Percentiles rank a stretch among this genome's conserved stretches.
phyloP scores from a whole-genome alignment of 805 yeast species.

The Brettanomyces nanus region DNA sequence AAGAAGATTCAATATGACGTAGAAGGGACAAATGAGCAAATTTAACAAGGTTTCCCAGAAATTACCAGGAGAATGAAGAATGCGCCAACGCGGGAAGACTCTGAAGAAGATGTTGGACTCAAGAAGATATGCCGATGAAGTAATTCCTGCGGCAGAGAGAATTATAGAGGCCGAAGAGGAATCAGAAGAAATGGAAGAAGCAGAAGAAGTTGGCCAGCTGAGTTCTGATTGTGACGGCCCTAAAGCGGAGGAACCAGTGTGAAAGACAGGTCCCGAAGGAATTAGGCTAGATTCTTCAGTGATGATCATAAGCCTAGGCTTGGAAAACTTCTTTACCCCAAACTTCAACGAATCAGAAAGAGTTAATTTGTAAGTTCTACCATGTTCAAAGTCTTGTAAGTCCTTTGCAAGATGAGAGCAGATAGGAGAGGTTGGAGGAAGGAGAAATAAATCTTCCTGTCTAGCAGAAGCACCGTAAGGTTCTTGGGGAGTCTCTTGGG shows the following conservation, averaged over 20 bases:
- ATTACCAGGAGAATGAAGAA: conserved; percentile 1
- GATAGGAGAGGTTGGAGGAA: too few species aligned
- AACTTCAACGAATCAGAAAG: conserved; percentile 25
- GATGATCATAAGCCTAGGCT: too few species aligned
- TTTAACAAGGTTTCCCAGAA: conserved; percentile 19
- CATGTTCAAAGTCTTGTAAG: conserved; percentile 22
- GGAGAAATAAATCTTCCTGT: neutral
- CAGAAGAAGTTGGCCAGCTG: too few species aligned
- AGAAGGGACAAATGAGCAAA: conserved; percentile 19
- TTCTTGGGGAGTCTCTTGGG: neutral
- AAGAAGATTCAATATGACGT: conserved; percentile 15
- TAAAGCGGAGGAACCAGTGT: too few species aligned
- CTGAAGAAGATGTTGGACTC: neutral
- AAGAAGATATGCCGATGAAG: neutral
- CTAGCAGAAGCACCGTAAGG: neutral
- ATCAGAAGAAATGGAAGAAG: neutral
- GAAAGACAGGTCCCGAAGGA: too few species aligned
- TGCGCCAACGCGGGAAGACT: conserved; percentile 1
- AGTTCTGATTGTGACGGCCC: too few species aligned
- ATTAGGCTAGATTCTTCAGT: too few species aligned
- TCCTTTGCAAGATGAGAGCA: conserved; percentile 17
- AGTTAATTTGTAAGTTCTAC: conserved; percentile 20
- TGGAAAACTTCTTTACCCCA: conserved; percentile 14
- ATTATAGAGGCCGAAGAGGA: conserved; percentile 1
- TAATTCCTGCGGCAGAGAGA: conserved; percentile 2